Base-by-base conservation (phyloP, 805 yeast genomes). In the Candida wancherniae region DNA sequence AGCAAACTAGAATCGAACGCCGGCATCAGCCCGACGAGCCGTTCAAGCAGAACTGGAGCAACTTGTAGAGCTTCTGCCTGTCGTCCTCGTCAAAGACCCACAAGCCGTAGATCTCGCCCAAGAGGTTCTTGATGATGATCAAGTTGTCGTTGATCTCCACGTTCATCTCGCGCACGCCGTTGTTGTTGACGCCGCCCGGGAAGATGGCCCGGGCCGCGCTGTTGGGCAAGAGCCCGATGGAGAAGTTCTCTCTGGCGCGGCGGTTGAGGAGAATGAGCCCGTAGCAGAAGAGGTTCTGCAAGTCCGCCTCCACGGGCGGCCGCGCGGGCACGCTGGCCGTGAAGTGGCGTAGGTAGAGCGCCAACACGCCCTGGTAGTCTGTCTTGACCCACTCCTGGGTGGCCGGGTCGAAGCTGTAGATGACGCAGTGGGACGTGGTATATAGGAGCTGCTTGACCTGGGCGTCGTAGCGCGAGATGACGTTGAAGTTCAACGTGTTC, bases 81-180 rank as follows among this genome's bases (percentile, higher is more conserved):
- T 82, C 88, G 6, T 69, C 73, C 26, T 71, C 77, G 34, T 81
- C 76, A 49, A 80, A 84, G 13, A 83, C 68, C 92, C 92, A 84
- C 28, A 84, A 59, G 1, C 94, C 94, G 52, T 70, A 83, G 9
- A 82, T 79, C 26, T 80, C 84, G 14, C 82, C 86, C 29, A 72
- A 60, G 29, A 79, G 59, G 47, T 77, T 79, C 50, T 77, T 77
- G 13, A 84, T 71, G 33, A 84, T 83, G 23, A 84, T 73, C 50
- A 82, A 64, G 34, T 79, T 81, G 35, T 77, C 84, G 40, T 77
- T 75, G 37, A 75, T 68, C 43, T 83, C 90, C 21, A 78, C 76
- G 28, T 77, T 75, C 71, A 81, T 71, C 33, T 69, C 71, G 29
- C 58, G 60, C 4, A 59, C 48, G 5, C 56, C 57, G 18, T 50